Conservation (phyloP, 768 basidiomycete species). For the Lactifluus volemus region DNA sequence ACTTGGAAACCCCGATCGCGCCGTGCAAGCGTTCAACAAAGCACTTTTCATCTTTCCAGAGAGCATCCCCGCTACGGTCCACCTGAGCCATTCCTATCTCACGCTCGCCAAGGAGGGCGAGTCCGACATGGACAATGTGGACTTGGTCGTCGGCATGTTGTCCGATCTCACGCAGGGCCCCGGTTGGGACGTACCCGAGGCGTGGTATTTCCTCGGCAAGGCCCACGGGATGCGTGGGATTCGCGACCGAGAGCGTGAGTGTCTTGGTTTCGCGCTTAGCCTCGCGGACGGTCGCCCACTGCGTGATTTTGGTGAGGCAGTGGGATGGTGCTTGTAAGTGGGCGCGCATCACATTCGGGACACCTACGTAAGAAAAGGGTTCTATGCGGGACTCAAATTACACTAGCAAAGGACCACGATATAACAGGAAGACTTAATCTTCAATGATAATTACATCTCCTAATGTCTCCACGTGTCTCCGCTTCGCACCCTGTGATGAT, state of each 20-base stretch:
- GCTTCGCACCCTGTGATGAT: conserved; percentile 14
- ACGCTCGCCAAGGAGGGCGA: conserved; percentile 25
- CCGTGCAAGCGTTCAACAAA: conserved; percentile 74
- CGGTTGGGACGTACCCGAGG: conserved; percentile 91
- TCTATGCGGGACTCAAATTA: not conserved
- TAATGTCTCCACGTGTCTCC: conserved; percentile 15
- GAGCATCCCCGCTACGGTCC: conserved; percentile 68
- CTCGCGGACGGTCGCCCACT: conserved; percentile 54
- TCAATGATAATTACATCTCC: conserved; percentile 19
- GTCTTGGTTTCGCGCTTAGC: conserved; percentile 57
- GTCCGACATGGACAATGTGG: conserved; percentile 41
- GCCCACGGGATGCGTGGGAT: conserved; percentile 69
- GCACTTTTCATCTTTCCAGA: conserved; percentile 82
- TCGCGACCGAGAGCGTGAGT: conserved; percentile 64
- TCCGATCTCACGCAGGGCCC: conserved; percentile 64
- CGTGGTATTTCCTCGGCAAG: conserved; percentile 88
- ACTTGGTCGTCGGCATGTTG: conserved; percentile 77
- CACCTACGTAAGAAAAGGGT: not conserved
- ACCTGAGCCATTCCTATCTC: conserved; percentile 72
- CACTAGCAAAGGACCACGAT: conserved; percentile 1
- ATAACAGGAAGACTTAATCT: conserved; percentile 10
- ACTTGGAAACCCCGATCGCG: conserved; percentile 46
- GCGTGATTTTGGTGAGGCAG: conserved; percentile 50
- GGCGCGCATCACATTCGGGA: not conserved
- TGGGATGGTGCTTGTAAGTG: conserved; percentile 55